Percentiles rank a stretch among this genome's conserved stretches.
Conservation (phyloP, 306 rosid genomes). For the Fragaria nilgerrensis region DNA sequence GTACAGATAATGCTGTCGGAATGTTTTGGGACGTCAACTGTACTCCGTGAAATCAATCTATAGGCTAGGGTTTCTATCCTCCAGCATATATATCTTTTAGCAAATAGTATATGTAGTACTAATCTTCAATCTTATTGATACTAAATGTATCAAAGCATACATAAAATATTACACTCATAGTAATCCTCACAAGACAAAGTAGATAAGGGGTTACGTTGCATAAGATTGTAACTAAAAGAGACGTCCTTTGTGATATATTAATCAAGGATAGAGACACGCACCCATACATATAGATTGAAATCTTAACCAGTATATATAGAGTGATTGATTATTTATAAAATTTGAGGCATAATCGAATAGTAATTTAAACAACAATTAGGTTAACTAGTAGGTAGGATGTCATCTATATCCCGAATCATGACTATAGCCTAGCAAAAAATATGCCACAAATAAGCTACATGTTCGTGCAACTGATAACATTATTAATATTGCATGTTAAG, state of each 20-base stretch:
- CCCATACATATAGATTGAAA: background rate
- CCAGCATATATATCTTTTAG: too few relatives aligned
- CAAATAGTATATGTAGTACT: too few relatives aligned
- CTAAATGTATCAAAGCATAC: too few relatives aligned
- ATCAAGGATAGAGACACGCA: background rate
- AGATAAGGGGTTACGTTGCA: background rate
- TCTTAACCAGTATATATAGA: too few relatives aligned
- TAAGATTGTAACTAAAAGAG: background rate
- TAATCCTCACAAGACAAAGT: background rate
- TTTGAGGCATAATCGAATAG: background rate
- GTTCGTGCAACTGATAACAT: background rate
- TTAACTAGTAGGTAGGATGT: background rate
- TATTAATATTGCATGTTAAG: too few relatives aligned
- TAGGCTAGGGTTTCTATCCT: too few relatives aligned
- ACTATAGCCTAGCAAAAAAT: background rate
- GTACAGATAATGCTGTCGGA: too few relatives aligned
- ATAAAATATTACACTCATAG: background rate
- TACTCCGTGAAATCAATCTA: too few relatives aligned
- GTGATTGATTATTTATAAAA: background rate
- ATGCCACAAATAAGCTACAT: background rate
- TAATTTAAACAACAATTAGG: background rate
- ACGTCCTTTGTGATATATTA: background rate
- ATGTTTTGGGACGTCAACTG: too few relatives aligned
- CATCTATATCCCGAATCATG: background rate
- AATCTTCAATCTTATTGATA: too few relatives aligned